Evolutionary conservation across 345 rosid genomes (phyloP).

Genomic region (Linum usitatissimum): DNA sequence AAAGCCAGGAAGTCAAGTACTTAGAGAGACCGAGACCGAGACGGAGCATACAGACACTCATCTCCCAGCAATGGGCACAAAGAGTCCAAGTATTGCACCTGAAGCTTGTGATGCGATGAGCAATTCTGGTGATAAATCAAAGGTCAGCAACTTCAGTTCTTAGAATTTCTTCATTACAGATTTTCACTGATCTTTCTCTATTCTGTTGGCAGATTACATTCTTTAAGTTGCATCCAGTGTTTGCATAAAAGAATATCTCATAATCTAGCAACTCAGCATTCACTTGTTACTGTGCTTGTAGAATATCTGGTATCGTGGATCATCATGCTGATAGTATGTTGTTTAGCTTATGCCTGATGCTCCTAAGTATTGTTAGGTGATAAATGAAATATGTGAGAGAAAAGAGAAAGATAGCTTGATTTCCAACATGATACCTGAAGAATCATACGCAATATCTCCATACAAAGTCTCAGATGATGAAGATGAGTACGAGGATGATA

Average conservation of each 20-base stretch:
- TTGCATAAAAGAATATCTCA: too few relatives aligned
- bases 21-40: conserved; percentile 18
- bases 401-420: conserved; percentile 9
- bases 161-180: neutral
- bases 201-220: too few relatives aligned
- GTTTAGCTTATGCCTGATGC: conserved; percentile 8
- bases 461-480: conserved; percentile 85
- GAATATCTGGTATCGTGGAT: too few relatives aligned
- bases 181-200: neutral
- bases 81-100: conserved; percentile 19
- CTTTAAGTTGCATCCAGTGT: too few relatives aligned
- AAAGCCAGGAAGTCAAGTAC: conserved; percentile 15
- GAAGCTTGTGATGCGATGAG: conserved; percentile 19
- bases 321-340: neutral
- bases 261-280: too few relatives aligned
- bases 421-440: conserved; percentile 26
- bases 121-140: conserved; percentile 23
- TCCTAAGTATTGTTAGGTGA: conserved; percentile 22
- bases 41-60: conserved; percentile 17
- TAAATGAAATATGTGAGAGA: conserved; percentile 11
- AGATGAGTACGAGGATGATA: conserved; percentile 58
- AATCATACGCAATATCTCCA: conserved; percentile 81
- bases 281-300: too few relatives aligned
- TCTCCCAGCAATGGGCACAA: conserved; percentile 25
- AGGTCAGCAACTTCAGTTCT: conserved; percentile 34